phyloP scores from a whole-genome alignment of 2,329 filamentous ascomycete genomes.

The Trichoderma arundinaceum region DNA sequence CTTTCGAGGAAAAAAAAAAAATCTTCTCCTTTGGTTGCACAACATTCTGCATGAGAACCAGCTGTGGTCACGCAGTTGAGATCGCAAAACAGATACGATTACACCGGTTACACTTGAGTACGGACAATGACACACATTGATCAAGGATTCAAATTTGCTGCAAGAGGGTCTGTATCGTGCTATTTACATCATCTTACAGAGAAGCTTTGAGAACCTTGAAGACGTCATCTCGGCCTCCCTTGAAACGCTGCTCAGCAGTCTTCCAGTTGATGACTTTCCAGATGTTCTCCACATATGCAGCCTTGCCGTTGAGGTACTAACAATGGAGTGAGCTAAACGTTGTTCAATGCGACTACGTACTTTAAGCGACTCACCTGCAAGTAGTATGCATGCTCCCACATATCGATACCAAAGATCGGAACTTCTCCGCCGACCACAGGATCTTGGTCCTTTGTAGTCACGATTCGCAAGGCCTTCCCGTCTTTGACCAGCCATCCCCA shows the following conservation, averaged over 20 bases:
- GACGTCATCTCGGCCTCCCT: conserved; percentile 53
- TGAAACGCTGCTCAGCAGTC: conserved; percentile 67
- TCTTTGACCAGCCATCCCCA: conserved; percentile 87
- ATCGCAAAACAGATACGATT: not conserved
- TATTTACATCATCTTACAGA: conserved; percentile 38
- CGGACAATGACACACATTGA: not conserved
- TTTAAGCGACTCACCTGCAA: conserved; percentile 61
- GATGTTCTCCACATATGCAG: conserved; percentile 75
- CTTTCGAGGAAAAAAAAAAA: no score
- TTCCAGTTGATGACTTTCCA: conserved; percentile 83
- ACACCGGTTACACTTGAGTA: not conserved
- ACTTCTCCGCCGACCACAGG: conserved; percentile 67
- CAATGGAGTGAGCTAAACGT: not conserved
- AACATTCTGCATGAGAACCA: not conserved
- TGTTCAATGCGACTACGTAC: no score
- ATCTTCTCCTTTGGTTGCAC: not conserved
- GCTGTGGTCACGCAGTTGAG: not conserved
- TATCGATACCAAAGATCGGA: conserved; percentile 80
- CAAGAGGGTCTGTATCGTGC: not conserved
- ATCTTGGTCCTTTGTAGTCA: conserved; percentile 88
- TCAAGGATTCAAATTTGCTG: not conserved
- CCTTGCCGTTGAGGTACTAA: conserved; percentile 79
- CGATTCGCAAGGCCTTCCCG: conserved; percentile 66
- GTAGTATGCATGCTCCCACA: conserved; percentile 96
- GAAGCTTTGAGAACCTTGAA: conserved; percentile 54